Conservation (phyloP, 2,329 filamentous ascomycete species). For the Xylaria digitata region DNA sequence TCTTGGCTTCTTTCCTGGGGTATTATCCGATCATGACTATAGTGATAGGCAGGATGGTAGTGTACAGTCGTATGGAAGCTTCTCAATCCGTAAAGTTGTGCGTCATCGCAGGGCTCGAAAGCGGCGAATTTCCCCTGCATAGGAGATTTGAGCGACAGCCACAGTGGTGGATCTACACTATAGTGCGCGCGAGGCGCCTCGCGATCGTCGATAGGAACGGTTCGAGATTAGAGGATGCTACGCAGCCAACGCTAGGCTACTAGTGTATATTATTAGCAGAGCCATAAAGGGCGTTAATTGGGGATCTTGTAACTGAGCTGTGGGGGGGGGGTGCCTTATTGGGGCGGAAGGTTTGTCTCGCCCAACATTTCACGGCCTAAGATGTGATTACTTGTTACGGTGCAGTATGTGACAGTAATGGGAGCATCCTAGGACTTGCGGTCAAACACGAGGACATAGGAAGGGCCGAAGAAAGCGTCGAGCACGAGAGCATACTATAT, state of each 20-base stretch:
- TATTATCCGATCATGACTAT: not conserved
- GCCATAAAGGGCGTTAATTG: constrained; percentile 20
- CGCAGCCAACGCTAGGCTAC: constrained; percentile 13
- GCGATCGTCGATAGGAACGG: constrained; percentile 29
- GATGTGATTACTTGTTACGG: constrained; percentile 7
- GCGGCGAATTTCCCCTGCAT: constrained; percentile 26
- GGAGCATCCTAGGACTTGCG: constrained; percentile 1
- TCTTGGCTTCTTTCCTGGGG: not conserved
- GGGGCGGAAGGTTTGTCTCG: constrained; percentile 36
- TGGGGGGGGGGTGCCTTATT: constrained; percentile 19
- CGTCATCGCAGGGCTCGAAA: constrained; percentile 15
- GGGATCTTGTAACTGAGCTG: constrained; percentile 23
- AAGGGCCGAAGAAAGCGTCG: constrained; percentile 13
- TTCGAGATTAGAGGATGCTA: constrained; percentile 25
- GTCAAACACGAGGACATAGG: constrained; percentile 9
- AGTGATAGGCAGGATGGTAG: not conserved
- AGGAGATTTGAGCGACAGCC: constrained; percentile 22
- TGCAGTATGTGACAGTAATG: not conserved
- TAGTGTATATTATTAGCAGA: not conserved
- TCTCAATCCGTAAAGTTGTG: not conserved
- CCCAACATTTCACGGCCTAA: constrained; percentile 5
- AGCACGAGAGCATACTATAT: constrained; percentile 1
- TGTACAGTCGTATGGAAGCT: not conserved
- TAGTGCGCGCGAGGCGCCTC: constrained; percentile 20
- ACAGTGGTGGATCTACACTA: constrained; percentile 19